These are phyloP conservation scores for Ceratocystis destructans DNA, from an alignment of 2,329 filamentous ascomycete species.

Conservation along the genomic window DNA sequence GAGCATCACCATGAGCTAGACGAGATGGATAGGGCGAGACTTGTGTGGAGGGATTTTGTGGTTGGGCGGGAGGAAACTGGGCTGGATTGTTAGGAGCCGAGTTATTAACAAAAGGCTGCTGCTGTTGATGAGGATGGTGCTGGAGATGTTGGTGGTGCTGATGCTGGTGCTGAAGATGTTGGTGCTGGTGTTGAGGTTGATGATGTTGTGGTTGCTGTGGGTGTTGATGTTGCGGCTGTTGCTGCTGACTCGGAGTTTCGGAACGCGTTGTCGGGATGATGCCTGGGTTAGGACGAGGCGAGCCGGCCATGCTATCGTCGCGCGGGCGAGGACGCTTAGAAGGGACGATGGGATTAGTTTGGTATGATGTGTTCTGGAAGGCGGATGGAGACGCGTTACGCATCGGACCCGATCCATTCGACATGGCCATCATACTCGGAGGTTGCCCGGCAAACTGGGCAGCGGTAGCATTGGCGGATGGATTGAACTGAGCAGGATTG, in stretches of 20 bases:
- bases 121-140: background rate
- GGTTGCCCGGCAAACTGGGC: slow-evolving; percentile 43
- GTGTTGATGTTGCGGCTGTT: slow-evolving; percentile 27
- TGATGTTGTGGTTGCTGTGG: background rate
- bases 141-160: background rate
- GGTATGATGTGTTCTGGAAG: slow-evolving; percentile 65
- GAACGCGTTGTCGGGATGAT: slow-evolving; percentile 74
- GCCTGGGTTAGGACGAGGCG: slow-evolving; percentile 60
- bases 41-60: slow-evolving; percentile 25
- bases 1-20: slow-evolving; percentile 65
- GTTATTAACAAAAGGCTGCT: background rate
- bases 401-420: slow-evolving; percentile 43
- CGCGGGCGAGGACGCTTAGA: slow-evolving; percentile 72
- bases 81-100: background rate
- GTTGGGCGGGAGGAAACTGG: slow-evolving; percentile 9
- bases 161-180: slow-evolving; percentile 21
- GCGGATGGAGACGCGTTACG: slow-evolving; percentile 63
- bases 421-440: slow-evolving; percentile 21
- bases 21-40: slow-evolving; percentile 61
- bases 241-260: slow-evolving; percentile 69
- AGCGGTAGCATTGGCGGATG: slow-evolving; percentile 23
- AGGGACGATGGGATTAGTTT: slow-evolving; percentile 73
- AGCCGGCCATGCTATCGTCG: slow-evolving; percentile 74
- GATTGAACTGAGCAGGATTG: slow-evolving; percentile 43
- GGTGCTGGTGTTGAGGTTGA: slow-evolving; percentile 41